Percentiles rank a stretch among this genome's conserved stretches.
These are phyloP conservation scores for Hyphopichia khmerensis DNA, from an alignment of 1,139 yeast species.

Conservation along the genomic window DNA sequence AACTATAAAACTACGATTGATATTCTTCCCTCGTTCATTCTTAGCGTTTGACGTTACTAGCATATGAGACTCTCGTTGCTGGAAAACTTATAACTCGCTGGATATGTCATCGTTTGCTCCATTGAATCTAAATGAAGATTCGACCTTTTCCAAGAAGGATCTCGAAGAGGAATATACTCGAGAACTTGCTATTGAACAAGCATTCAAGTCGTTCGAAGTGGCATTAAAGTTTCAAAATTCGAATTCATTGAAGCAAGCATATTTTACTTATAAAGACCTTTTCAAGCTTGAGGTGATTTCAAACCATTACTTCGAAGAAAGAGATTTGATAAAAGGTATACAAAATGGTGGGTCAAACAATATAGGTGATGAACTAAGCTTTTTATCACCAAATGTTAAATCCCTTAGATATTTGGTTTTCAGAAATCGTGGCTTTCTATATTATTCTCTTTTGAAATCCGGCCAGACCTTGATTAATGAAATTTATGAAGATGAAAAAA, in stretches of 20 bases:
- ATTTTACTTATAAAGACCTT: conserved; percentile 55
- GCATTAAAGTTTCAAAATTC: conserved; percentile 65
- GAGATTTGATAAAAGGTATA: conserved; percentile 35
- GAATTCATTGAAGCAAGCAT: conserved; percentile 49
- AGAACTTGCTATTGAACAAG: conserved; percentile 86
- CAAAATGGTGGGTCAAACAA: conserved; percentile 37
- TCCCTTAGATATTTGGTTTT: conserved; percentile 73
- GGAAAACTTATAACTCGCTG: background rate
- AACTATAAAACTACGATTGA: too few species aligned
- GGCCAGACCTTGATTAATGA: conserved; percentile 8
- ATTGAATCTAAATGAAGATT: conserved; percentile 73
- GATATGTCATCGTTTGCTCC: conserved; percentile 71
- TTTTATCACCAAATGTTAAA: conserved; percentile 67
- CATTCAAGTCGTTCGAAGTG: conserved; percentile 69
- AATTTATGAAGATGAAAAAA: conserved; percentile 10
- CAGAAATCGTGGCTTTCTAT: conserved; percentile 77
- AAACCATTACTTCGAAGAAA: conserved; percentile 47
- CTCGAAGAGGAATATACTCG: conserved; percentile 86
- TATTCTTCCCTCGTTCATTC: too few species aligned
- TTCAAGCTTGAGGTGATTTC: conserved; percentile 68
- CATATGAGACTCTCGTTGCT: background rate
- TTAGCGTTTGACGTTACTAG: conserved; percentile 2
- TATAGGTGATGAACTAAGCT: conserved; percentile 41
- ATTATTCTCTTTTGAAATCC: conserved; percentile 46
- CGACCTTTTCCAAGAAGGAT: conserved; percentile 44